These are phyloP conservation scores for Cyberlindnera mississippiensis DNA, from an alignment of 805 yeast species.

Conservation along the genomic window DNA sequence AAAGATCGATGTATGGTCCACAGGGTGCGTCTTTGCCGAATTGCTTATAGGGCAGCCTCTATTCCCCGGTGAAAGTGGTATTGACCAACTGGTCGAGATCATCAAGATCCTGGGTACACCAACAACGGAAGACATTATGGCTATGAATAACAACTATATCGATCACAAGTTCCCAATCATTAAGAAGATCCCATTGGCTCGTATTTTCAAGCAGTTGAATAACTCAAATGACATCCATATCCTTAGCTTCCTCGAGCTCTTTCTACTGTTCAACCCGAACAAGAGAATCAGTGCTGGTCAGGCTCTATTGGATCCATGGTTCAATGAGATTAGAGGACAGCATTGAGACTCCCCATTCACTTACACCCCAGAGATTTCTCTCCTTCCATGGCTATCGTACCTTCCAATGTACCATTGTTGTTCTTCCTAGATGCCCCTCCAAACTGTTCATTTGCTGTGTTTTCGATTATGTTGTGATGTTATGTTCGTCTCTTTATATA, in stretches of 20 bases:
- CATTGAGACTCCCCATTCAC: not conserved
- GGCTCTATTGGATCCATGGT: conserved; percentile 49
- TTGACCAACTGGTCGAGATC: conserved; percentile 94
- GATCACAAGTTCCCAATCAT: conserved; percentile 93
- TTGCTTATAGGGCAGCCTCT: conserved; percentile 91
- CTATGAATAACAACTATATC: conserved; percentile 96
- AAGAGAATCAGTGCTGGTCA: conserved; percentile 58
- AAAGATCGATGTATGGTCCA: conserved; percentile 95
- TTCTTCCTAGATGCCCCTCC: not conserved
- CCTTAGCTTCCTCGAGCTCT: conserved; percentile 50
- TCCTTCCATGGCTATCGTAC: too few relatives aligned
- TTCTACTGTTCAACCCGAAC: conserved; percentile 66
- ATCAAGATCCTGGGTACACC: conserved; percentile 97
- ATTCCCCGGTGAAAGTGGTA: conserved; percentile 97
- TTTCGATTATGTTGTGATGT: too few relatives aligned
- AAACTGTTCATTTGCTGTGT: too few relatives aligned
- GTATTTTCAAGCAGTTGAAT: conserved; percentile 55
- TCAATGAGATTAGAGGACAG: conserved; percentile 31
- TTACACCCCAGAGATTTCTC: too few relatives aligned
- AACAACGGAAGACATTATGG: conserved; percentile 80
- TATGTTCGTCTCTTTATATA: too few relatives aligned
- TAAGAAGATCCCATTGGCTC: conserved; percentile 68
- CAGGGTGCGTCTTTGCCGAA: conserved; percentile 98
- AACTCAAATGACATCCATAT: conserved; percentile 39
- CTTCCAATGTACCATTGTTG: too few relatives aligned